Evolutionary conservation across 2,329 filamentous ascomycete species (phyloP).

Genomic region (Leptographium wingfieldii): DNA sequence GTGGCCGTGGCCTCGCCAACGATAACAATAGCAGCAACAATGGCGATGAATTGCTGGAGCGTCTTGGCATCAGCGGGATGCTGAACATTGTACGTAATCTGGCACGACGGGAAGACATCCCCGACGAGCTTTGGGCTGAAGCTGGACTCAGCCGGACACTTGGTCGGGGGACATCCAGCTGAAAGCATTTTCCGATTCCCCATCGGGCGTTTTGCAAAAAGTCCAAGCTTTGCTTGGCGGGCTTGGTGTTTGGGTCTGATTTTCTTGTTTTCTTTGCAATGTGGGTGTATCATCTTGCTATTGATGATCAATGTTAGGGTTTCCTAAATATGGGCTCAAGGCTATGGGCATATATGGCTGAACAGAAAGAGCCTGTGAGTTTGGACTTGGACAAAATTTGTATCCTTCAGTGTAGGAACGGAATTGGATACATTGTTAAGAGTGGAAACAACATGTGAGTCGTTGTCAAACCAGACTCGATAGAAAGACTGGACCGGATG

Average conservation of each 20-base stretch:
- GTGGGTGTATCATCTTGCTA: not conserved
- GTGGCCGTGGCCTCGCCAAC: not conserved
- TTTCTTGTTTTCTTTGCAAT: not conserved
- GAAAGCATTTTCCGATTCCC: not conserved
- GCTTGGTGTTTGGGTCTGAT: not conserved
- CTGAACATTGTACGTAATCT: constrained; percentile 60
- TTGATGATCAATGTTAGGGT: not conserved
- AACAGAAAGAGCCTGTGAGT: not conserved
- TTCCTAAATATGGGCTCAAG: not conserved
- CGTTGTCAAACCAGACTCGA: not conserved
- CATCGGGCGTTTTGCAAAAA: not conserved
- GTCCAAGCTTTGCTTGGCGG: not conserved
- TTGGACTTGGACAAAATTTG: not conserved
- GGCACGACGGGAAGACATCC: constrained; percentile 59
- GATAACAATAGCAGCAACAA: not conserved
- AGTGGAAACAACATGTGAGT: not conserved
- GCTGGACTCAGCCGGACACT: constrained; percentile 50
- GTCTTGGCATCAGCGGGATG: constrained; percentile 44
- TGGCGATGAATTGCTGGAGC: constrained; percentile 21
- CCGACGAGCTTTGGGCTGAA: constrained; percentile 71
- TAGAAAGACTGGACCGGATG: not conserved
- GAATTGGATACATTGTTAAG: not conserved
- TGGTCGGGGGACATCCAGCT: not conserved
- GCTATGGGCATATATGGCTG: not conserved
- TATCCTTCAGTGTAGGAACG: not conserved